phyloP scores from a whole-genome alignment of 768 basidiomycete genomes.

The Agaricus sinodeliciosus region DNA sequence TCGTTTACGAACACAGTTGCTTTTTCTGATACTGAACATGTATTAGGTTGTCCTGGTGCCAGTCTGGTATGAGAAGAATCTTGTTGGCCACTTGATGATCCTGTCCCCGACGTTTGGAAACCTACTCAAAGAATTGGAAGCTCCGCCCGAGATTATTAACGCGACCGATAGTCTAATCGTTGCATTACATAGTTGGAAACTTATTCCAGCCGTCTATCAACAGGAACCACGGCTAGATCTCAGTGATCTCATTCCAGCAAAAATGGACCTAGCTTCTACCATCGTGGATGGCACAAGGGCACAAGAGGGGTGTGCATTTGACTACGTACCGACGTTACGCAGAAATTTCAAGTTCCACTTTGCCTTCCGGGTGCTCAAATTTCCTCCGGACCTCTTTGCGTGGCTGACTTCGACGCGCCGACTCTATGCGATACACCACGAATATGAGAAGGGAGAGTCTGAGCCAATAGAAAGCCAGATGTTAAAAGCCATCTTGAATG shows the following conservation, averaged over 20 bases:
- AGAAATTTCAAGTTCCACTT: slow-evolving; percentile 22
- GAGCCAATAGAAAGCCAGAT: slow-evolving; percentile 36
- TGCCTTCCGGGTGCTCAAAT: slow-evolving; percentile 36
- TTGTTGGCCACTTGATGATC: slow-evolving; percentile 50
- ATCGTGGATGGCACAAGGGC: background rate
- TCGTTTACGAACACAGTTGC: slow-evolving; percentile 18
- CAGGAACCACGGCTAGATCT: slow-evolving; percentile 5
- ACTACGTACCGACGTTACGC: background rate
- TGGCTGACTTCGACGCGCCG: slow-evolving; percentile 30
- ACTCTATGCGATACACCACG: slow-evolving; percentile 40
- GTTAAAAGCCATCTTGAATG: slow-evolving; percentile 10
- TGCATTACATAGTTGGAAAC: slow-evolving; percentile 8
- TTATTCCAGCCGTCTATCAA: background rate
- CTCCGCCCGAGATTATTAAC: slow-evolving; percentile 27
- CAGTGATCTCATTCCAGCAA: slow-evolving; percentile 3
- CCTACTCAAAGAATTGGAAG: slow-evolving; percentile 32
- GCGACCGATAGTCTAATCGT: slow-evolving; percentile 1
- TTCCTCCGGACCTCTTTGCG: slow-evolving; percentile 42
- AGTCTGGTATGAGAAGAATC: slow-evolving; percentile 36
- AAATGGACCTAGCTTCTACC: background rate
- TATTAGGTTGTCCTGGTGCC: slow-evolving; percentile 44
- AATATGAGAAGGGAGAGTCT: slow-evolving; percentile 31
- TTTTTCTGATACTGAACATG: background rate
- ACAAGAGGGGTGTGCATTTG: background rate
- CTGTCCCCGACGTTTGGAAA: slow-evolving; percentile 13